Conservation (phyloP, 2,329 filamentous ascomycete genomes). For the Colletotrichum lupini region DNA sequence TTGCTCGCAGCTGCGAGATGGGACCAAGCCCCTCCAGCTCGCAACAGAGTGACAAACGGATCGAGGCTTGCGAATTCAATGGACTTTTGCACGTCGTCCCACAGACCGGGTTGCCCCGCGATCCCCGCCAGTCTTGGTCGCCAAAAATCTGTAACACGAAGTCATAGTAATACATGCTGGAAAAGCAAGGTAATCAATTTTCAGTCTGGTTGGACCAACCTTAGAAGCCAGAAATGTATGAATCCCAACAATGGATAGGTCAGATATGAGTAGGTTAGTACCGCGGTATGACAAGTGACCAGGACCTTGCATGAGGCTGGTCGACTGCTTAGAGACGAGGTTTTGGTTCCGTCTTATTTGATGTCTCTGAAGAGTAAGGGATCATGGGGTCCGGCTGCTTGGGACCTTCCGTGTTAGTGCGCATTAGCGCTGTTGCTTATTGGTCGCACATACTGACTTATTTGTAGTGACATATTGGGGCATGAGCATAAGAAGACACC, state of each 20-base stretch:
- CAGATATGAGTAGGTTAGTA: neutral
- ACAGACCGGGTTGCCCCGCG: neutral
- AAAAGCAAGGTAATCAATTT: neutral
- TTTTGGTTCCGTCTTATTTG: slow-evolving; percentile 5
- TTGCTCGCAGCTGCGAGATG: neutral
- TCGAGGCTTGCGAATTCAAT: neutral
- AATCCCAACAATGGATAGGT: neutral
- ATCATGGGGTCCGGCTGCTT: neutral
- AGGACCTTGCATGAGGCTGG: slow-evolving; percentile 27
- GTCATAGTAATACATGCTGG: neutral
- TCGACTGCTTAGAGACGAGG: neutral
- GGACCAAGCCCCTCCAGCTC: neutral
- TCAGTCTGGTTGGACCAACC: neutral
- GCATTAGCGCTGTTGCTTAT: slow-evolving; percentile 23
- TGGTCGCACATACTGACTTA: slow-evolving; percentile 2
- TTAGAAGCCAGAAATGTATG: neutral
- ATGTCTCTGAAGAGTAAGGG: neutral
- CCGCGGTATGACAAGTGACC: slow-evolving; percentile 27
- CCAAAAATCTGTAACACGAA: neutral
- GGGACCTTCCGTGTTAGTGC: slow-evolving; percentile 1
- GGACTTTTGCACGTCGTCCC: neutral
- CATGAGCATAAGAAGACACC: neutral
- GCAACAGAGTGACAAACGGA: neutral
- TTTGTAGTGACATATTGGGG: neutral
- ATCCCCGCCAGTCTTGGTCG: neutral